Percentiles rank a stretch among this genome's conserved stretches.
phyloP scores from a whole-genome alignment of 805 yeast species.

The Geotrichum ghanense region DNA sequence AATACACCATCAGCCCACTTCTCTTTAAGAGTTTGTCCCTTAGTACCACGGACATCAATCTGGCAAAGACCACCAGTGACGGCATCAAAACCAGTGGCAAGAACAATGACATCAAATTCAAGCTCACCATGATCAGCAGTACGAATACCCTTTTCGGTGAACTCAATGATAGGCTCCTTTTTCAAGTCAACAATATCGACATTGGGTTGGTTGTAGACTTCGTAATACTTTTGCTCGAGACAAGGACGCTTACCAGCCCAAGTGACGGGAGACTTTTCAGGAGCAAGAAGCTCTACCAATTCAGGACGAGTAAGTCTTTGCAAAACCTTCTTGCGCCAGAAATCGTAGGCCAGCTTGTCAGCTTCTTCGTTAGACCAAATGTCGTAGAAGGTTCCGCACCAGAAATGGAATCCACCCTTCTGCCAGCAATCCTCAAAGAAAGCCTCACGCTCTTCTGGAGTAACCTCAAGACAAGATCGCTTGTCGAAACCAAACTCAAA shows the following conservation, averaged over 20 bases:
- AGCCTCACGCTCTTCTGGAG: constrained; percentile 14
- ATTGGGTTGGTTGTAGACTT: constrained; percentile 20
- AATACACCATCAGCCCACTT: constrained; percentile 18
- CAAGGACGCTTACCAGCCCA: constrained; percentile 19
- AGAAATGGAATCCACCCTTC: constrained; percentile 22
- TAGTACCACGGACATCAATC: constrained; percentile 13
- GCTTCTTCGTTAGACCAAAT: constrained; percentile 12
- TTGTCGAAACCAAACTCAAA: constrained; percentile 9
- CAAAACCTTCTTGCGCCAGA: constrained; percentile 15
- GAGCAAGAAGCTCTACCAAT: constrained; percentile 16
- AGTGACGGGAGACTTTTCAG: constrained; percentile 18
- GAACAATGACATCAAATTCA: constrained; percentile 4
- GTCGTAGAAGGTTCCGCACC: constrained; percentile 20
- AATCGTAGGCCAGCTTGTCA: constrained; percentile 17
- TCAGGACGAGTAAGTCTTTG: constrained; percentile 16
- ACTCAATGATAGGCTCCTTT: constrained; percentile 13
- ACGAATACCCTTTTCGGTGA: constrained; percentile 11
- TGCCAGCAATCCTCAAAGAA: constrained; percentile 15
- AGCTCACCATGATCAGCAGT: not conserved
- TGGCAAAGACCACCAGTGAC: constrained; percentile 20
- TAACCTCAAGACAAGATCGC: constrained; percentile 13
- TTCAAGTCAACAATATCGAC: constrained; percentile 20
- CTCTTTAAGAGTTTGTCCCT: constrained; percentile 14
- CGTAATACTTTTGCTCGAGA: constrained; percentile 18
- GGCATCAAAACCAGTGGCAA: constrained; percentile 19